Evolutionary conservation across 106 monocot species (phyloP), one percentile per base, ranked within the genome.

Genomic region (Chionographis japonica): DNA sequence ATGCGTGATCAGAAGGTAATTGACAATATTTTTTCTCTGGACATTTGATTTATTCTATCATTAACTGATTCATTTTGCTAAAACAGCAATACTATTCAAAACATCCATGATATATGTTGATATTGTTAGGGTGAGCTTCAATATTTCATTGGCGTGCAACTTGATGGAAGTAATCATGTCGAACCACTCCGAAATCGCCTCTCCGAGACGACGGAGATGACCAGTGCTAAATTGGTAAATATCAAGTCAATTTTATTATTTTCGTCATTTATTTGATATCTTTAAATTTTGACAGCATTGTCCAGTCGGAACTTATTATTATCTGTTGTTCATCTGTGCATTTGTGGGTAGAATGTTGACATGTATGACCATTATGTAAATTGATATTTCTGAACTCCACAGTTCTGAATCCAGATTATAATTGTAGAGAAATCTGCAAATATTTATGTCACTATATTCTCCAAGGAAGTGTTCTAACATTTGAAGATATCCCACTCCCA

Each of bases 101-200:
- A 15, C 12, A 27, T 20, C 12, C 43, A 13, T 63, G 38, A 20
- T 38, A 75, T 11, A 18, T 72, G 12, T 35, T 63, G 4, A 50
- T 67, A 37, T 78, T 38, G 42, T 62, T 67, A 98, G 97, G 97
- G 92, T 12, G 92, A 98, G 52, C 86, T 98, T 75, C 97, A 98
- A 81, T 98, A 98, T 70, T 98, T 98, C 68, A 93, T 98, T 52
- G 97, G 97, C 12, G 97, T 98, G 67, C 97, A 98, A 93, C 74
- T 98, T 4, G 97, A 98, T 87, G 97, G 97, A 64, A 98, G 97
- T 63, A 89, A 87, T 77, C 85, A 92, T 83, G 72, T 98, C 53
- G 90, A 98, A 75, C 97, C 97, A 41, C 92, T 85, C 63, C 60
- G 63, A 54, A 98, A 87, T 77, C 92, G 97, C 37, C 87, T 98